A percentile compares a stretch with the other conserved stretches of the same genome.
Evolutionary conservation across 1,284 basidiomycete genomes (phyloP).

Genomic region (Ceratobasidium papillatum): DNA sequence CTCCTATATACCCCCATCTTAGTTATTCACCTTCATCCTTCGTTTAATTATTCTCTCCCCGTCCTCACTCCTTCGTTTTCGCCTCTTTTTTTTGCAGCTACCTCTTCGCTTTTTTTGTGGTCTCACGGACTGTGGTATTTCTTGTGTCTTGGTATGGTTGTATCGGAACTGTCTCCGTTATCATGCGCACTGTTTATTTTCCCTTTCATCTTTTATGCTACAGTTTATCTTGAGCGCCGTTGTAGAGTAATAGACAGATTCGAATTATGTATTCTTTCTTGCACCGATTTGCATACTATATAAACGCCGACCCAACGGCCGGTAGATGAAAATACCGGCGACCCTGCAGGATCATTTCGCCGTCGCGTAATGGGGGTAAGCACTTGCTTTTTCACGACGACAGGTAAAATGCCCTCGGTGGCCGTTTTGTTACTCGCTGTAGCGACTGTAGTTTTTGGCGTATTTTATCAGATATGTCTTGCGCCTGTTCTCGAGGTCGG

Average conservation of each 20-base stretch:
- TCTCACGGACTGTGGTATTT: conserved; percentile 16
- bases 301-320: not conserved
- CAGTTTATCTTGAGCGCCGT: conserved; percentile 34
- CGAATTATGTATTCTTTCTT: conserved; percentile 39
- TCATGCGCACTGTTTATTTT: conserved; percentile 24
- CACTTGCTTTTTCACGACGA: conserved; percentile 14
- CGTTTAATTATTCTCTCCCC: not conserved
- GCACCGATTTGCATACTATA: not conserved
- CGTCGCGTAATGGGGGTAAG: not conserved
- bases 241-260: conserved; percentile 41
- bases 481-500: conserved; percentile 6
- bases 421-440: not conserved
- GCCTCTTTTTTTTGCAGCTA: not conserved
- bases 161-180: conserved; percentile 25
- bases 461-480: conserved; percentile 21
- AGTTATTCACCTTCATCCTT: not conserved
- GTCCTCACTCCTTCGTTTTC: conserved; percentile 13
- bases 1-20: conserved; percentile 7
- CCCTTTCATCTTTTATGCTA: conserved; percentile 22
- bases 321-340: not conserved
- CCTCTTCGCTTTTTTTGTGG: conserved; percentile 8
- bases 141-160: conserved; percentile 13
- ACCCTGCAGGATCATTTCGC: not conserved
- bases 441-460: not conserved
- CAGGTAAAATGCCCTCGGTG: conserved; percentile 30